Conservation (phyloP, 257 asterid genomes). For the Henckelia pumila region DNA sequence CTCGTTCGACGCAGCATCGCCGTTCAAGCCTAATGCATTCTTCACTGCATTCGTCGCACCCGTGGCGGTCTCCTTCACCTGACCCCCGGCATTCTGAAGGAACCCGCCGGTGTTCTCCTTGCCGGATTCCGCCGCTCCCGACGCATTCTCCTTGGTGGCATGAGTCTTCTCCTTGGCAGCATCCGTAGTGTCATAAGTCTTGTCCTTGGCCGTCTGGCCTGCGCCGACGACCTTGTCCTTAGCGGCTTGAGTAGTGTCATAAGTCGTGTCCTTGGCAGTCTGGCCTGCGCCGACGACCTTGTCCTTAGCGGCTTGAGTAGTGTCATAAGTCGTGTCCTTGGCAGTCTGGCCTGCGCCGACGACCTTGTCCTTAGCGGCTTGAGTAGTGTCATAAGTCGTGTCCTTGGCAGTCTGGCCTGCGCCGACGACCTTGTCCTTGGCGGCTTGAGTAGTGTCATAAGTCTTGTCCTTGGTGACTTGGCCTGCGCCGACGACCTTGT, state of each 20-base stretch:
- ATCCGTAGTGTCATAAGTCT: slow-evolving; percentile 34
- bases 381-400: slow-evolving; percentile 32
- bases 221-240: too few species aligned
- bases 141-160: slow-evolving; percentile 67
- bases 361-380: slow-evolving; percentile 47
- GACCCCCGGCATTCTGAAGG: slow-evolving; percentile 61
- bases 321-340: slow-evolving; percentile 34
- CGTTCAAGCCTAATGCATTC: slow-evolving; percentile 45
- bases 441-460: slow-evolving; percentile 24
- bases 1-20: slow-evolving; percentile 6
- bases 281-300: too few species aligned
- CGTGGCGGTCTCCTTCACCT: slow-evolving; percentile 53
- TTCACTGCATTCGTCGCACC: slow-evolving; percentile 52
- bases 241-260: too few species aligned
- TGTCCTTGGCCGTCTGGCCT: slow-evolving; percentile 40
- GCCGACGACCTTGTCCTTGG: slow-evolving; percentile 24
- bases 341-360: too few species aligned
- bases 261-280: too few species aligned
- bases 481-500: slow-evolving; percentile 19
- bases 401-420: slow-evolving; percentile 28
- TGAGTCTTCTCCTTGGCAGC: slow-evolving; percentile 58
- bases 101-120: slow-evolving; percentile 70
- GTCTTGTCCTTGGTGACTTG: slow-evolving; percentile 1
- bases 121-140: slow-evolving; percentile 50
- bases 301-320: slow-evolving; percentile 57